Evolutionary conservation across 371 early-diverging fungal species (phyloP).

Genomic region (Batkoa obscura): DNA sequence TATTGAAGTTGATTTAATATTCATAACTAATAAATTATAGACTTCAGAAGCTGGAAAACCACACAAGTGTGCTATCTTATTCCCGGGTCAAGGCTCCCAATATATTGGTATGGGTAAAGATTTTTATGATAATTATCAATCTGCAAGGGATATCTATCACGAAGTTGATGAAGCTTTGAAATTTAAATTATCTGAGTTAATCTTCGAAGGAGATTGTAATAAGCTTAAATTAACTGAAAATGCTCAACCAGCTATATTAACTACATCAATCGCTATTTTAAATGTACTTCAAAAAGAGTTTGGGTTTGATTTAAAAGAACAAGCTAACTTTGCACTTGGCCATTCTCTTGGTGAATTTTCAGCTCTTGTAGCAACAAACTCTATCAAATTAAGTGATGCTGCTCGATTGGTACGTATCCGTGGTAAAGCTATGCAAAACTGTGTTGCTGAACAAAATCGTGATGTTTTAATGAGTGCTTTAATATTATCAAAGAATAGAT

Average conservation of each 20-base stretch:
- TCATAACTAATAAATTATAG: neutral
- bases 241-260: slow-evolving; percentile 90
- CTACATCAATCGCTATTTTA: slow-evolving; percentile 71
- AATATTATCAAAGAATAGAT: slow-evolving; percentile 46
- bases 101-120: slow-evolving; percentile 87
- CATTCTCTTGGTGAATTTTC: slow-evolving; percentile 92
- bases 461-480: slow-evolving; percentile 78
- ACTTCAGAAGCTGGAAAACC: neutral
- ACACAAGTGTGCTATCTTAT: neutral
- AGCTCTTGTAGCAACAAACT: slow-evolving; percentile 60
- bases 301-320: slow-evolving; percentile 47
- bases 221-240: slow-evolving; percentile 65
- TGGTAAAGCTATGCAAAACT: slow-evolving; percentile 74
- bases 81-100: slow-evolving; percentile 50
- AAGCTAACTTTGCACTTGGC: slow-evolving; percentile 62
- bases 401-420: slow-evolving; percentile 63
- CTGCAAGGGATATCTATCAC: slow-evolving; percentile 64
- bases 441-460: slow-evolving; percentile 35
- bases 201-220: slow-evolving; percentile 52
- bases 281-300: slow-evolving; percentile 53
- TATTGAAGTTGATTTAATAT: neutral
- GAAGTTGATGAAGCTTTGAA: slow-evolving; percentile 73
- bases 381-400: slow-evolving; percentile 60
- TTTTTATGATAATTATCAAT: slow-evolving; percentile 48
- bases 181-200: slow-evolving; percentile 38